Evolutionary conservation across 176 grass and related monocot genomes (phyloP), one percentile per base, ranked within the genome.

Genomic region (Thalia dealbata): DNA sequence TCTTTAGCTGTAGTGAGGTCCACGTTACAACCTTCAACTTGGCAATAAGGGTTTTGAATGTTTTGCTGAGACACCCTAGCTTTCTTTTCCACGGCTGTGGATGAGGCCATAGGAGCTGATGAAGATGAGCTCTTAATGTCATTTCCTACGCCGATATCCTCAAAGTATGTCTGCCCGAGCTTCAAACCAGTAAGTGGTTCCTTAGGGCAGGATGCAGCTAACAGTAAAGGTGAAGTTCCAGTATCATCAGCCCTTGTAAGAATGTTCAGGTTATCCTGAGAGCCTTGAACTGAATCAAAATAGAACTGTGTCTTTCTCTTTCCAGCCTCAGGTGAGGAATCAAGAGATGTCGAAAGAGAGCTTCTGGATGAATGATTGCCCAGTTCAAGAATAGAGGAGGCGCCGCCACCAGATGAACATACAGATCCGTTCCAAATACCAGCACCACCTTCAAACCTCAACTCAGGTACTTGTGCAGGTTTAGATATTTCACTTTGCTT

Each of bases 1-100:
- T 92, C 80, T 86, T 96, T 96, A 38, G 84, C 92, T 67, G 82
- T 64, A 65, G 82, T 92, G 63, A 96, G 92, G 61, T 92, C 82
- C n/a, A 80, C 15, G 18, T 79, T 89, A 82, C 92, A 96, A 51
- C 89, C 92, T 82, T 92, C 92, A n/a, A 92, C 89, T 65, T 92
- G 92, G 65, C 92, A 96, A 16, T 50, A 35, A 52, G 26, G 27
- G 64, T 38, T 52, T 32, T 81, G 80, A 16, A 26, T 6, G 16
- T 73, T 86, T 27, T 83, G 78, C n/a, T 77, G 81, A 62, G 67
- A 67, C 21, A 26, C 44, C 71, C 62, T 65, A 32, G 62, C 14
- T 32, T 65, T 65, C 28, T 65, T 65, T 21, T 14, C 35, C 10
- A 14, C 44, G 76, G 71, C 78, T 67, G 79, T 8, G 61, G 69